These are phyloP conservation scores for Dictyostelium citrinum DNA, from an alignment of 78 protist genomes.

Conservation along the genomic window DNA sequence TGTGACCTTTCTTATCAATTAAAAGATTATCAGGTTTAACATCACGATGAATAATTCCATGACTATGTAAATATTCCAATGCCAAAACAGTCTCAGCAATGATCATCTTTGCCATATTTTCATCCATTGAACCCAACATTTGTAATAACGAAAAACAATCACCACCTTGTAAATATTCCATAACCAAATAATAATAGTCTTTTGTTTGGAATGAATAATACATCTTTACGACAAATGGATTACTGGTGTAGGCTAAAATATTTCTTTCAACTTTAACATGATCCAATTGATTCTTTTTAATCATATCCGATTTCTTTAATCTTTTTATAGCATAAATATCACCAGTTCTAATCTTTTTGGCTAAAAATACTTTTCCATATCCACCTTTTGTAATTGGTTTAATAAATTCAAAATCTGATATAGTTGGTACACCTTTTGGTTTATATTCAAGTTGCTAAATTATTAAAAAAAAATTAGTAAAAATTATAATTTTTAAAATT, in stretches of 20 bases:
- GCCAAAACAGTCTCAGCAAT: constrained; percentile 83
- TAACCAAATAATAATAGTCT: constrained; percentile 82
- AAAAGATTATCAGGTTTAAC: constrained; percentile 81
- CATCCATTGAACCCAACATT: constrained; percentile 78
- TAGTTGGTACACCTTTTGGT: constrained; percentile 75
- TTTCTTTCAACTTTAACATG: constrained; percentile 79
- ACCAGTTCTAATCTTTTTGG: constrained; percentile 81
- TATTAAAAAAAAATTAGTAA: not conserved
- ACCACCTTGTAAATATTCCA: constrained; percentile 90
- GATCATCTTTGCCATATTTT: constrained; percentile 79
- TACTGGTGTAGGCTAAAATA: constrained; percentile 60
- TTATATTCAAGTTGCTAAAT: not conserved
- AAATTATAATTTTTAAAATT: not conserved
- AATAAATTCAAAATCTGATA: constrained; percentile 72
- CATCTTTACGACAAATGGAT: constrained; percentile 79
- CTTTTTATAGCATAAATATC: constrained; percentile 94
- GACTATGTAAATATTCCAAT: constrained; percentile 76
- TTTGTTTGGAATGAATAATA: constrained; percentile 80
- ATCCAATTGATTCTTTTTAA: constrained; percentile 78
- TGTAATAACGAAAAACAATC: constrained; percentile 79
- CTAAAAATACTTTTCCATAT: constrained; percentile 83
- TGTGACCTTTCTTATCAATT: constrained; percentile 80
- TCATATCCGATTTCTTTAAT: constrained; percentile 79
- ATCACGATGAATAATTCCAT: constrained; percentile 81
- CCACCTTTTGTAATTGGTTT: constrained; percentile 83